Evolutionary conservation across 352 stramenopile genomes (phyloP).

Genomic region (Phytophthora aleatoria): DNA sequence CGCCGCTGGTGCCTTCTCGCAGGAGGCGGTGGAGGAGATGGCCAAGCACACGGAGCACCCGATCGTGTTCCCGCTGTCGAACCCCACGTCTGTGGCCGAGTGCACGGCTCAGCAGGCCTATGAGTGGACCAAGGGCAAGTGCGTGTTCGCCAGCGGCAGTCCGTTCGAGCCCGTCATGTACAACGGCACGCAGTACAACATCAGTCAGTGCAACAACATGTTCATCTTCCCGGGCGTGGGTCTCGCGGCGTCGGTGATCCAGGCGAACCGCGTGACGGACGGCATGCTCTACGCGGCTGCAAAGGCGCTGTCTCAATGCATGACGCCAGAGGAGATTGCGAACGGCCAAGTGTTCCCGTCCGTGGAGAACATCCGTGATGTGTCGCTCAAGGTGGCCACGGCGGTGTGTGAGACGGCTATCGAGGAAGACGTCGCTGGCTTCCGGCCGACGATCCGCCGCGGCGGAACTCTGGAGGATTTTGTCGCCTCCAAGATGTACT

Average conservation of each 20-base stretch:
- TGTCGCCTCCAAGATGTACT: conserved; percentile 95
- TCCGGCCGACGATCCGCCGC: conserved; percentile 70
- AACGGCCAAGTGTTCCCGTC: conserved; percentile 94
- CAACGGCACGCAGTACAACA: conserved; percentile 80
- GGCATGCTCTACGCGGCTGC: conserved; percentile 95
- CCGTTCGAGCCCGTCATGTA: conserved; percentile 94
- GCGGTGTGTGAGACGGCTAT: conserved; percentile 92
- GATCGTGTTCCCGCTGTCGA: conserved; percentile 97
- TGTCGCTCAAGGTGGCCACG: conserved; percentile 93
- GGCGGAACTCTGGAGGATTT: conserved; percentile 86
- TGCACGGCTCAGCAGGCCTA: conserved; percentile 97
- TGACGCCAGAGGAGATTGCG: conserved; percentile 92
- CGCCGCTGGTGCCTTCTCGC: conserved; percentile 86
- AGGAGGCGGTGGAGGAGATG: conserved; percentile 89
- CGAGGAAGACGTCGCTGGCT: conserved; percentile 87
- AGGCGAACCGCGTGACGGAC: conserved; percentile 86
- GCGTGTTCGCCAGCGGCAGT: conserved; percentile 96
- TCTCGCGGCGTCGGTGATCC: conserved; percentile 89
- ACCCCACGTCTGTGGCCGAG: conserved; percentile 96
- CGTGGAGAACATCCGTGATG: conserved; percentile 92
- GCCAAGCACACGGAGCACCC: conserved; percentile 85
- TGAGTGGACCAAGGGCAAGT: conserved; percentile 94
- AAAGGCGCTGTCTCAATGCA: conserved; percentile 93
- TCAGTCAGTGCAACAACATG: conserved; percentile 96
- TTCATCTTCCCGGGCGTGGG: conserved; percentile 98